Conservation (phyloP, 352 stramenopile genomes). For the Globisporangium yorkense region DNA sequence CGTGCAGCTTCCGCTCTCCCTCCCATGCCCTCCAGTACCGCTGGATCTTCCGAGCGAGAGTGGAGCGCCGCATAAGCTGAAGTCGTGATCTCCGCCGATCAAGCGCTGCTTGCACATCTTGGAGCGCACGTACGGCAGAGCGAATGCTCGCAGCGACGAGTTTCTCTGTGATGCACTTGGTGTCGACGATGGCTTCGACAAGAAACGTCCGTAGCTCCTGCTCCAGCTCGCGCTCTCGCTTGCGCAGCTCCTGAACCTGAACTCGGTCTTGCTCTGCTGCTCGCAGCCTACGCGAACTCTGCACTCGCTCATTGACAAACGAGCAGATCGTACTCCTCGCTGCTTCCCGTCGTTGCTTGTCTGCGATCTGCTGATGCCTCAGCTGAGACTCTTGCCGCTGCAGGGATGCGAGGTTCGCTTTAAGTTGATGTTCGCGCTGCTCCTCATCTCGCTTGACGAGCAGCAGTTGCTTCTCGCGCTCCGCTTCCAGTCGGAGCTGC, state of each 20-base stretch:
- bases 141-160: conserved; percentile 11
- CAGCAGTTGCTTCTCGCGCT: conserved; percentile 5
- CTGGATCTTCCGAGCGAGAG: conserved; percentile 20
- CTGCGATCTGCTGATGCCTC: conserved; percentile 10
- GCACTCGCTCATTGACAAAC: conserved; percentile 18
- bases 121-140: conserved; percentile 9
- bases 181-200: conserved; percentile 27
- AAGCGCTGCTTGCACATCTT: conserved; percentile 7
- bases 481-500: background rate
- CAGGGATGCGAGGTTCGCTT: conserved; percentile 10
- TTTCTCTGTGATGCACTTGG: conserved; percentile 25
- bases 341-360: conserved; percentile 12
- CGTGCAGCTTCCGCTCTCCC: background rate
- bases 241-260: conserved; percentile 16
- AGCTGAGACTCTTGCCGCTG: conserved; percentile 11
- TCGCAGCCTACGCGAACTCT: conserved; percentile 15
- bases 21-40: conserved; percentile 1
- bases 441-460: conserved; percentile 8
- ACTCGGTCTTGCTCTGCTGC: conserved; percentile 11
- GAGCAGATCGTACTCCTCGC: conserved; percentile 7
- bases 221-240: conserved; percentile 16
- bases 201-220: conserved; percentile 20
- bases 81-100: conserved; percentile 10
- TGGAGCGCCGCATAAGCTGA: conserved; percentile 11
- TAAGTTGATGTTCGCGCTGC: background rate